Conservation (phyloP, 73 alveolate species). For the Stentor roeselii region DNA sequence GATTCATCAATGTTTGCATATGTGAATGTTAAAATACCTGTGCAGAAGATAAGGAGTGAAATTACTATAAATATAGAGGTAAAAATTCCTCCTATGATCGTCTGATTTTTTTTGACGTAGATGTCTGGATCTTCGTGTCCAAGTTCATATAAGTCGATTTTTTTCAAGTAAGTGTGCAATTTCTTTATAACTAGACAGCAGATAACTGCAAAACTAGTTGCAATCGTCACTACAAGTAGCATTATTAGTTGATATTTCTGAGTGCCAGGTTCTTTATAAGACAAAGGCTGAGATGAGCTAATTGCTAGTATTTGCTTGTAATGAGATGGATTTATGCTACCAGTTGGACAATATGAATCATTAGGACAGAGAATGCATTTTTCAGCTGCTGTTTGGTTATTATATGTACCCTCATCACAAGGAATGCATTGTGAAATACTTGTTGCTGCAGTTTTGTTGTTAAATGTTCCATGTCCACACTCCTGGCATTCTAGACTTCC, state of each 20-base stretch:
- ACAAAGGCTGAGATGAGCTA: neutral
- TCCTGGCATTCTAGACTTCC: neutral
- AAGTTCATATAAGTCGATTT: neutral
- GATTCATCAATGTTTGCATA: conserved; percentile 21
- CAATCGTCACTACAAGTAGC: neutral
- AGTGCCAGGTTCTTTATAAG: neutral
- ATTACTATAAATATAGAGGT: neutral
- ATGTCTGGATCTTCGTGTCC: neutral
- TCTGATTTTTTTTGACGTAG: neutral
- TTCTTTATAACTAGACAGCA: neutral
- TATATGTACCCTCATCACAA: conserved; percentile 2
- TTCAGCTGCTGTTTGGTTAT: neutral
- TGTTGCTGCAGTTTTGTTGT: neutral
- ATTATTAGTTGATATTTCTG: neutral
- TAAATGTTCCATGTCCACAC: neutral
- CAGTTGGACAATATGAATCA: neutral
- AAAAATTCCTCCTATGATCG: neutral
- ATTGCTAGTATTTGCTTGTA: neutral
- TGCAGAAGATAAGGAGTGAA: neutral
- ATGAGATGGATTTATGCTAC: neutral
- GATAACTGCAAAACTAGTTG: neutral
- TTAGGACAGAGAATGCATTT: neutral
- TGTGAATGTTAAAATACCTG: neutral
- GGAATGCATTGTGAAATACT: neutral
- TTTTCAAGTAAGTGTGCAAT: neutral